These are phyloP conservation scores for Colletotrichum agaves DNA, from an alignment of 2,329 filamentous ascomycete genomes.

Conservation along the genomic window DNA sequence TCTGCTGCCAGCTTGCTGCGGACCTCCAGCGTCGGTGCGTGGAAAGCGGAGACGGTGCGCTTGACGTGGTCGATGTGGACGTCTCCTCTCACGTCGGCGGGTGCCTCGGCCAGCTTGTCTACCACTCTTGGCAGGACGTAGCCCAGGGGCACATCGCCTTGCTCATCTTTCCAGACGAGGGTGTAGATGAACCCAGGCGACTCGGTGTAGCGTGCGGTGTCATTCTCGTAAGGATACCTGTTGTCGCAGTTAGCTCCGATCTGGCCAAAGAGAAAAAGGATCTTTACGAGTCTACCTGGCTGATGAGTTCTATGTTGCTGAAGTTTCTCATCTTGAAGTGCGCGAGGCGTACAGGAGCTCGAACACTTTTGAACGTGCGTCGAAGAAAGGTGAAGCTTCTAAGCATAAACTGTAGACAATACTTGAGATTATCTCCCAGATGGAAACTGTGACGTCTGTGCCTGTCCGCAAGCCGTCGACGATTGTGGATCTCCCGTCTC, in stretches of 20 bases:
- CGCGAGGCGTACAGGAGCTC: constrained; percentile 27
- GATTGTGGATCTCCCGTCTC: too few relatives aligned
- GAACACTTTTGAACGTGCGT: not conserved
- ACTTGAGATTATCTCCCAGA: too few relatives aligned
- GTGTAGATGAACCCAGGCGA: constrained; percentile 74
- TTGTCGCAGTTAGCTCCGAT: constrained; percentile 8
- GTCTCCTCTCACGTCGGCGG: constrained; percentile 62
- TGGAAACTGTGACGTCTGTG: too few relatives aligned
- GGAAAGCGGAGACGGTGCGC: constrained; percentile 73
- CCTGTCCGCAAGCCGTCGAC: too few relatives aligned
- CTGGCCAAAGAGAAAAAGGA: not conserved
- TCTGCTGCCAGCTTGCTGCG: constrained; percentile 67
- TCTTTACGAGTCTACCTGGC: constrained; percentile 66
- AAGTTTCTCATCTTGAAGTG: constrained; percentile 40
- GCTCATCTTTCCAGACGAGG: constrained; percentile 68
- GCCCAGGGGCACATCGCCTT: constrained; percentile 73
- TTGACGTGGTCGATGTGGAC: constrained; percentile 69
- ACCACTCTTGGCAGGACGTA: constrained; percentile 66
- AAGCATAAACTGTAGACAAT: not conserved
- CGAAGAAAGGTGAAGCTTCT: not conserved
- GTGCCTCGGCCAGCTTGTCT: constrained; percentile 58
- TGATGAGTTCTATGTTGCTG: constrained; percentile 62
- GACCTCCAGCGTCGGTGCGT: constrained; percentile 66
- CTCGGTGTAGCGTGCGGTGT: constrained; percentile 65
- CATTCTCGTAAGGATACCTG: constrained; percentile 82